Base-by-base conservation (phyloP, 2,329 filamentous ascomycete species). In the Plenodomus lindquistii region DNA sequence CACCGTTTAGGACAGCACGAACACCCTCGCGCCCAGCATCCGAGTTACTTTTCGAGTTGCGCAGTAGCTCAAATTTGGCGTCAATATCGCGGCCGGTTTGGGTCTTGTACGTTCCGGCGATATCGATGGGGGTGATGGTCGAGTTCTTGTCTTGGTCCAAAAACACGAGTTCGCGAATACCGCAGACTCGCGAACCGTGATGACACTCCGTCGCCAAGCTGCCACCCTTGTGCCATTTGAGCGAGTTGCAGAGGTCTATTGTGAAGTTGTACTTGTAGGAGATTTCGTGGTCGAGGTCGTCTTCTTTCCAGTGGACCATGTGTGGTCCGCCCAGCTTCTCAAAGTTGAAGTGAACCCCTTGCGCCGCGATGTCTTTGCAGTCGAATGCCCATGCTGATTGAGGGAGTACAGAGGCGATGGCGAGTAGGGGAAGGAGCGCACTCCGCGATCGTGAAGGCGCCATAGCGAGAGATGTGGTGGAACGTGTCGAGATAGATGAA, bases 201-300 rank as follows among this genome's bases (percentile, higher is more conserved):
- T 84, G 85, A 67, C 91, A 95, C 62, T 86, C 76, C 31, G 5
- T 78, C 72, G 57, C 81, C 79, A 16, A 76, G 73, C 46, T 51
- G 2, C 52, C 62, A 1, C 81, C 81, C 37, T 82, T 83, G 41
- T 79, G 81, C 67, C 82, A 81, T 69, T 83, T 82, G 56, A 96
- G 74, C 6, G 83, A 78, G 43, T 78, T 74, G 75, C 91, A 96
- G 40, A 95, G 79, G 63, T 95, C 88, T 48, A 95, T 68, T 1
- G 89, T 92, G 71, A 91, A 95, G 37, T 89, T 93, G 20, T 85
- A 90, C 71, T 94, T 94, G 51, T 77, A 79, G 21, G 82, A 76
- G 15, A 78, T 77, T 15, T 77, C 79, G 17, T 79, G 79, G 7
- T 64, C 65, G 8, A 68, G 48, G 17, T 74, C 67, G 4, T 69